These are phyloP conservation scores for Diddensiella santjacobensis DNA, from an alignment of 805 yeast species.

Conservation along the genomic window DNA sequence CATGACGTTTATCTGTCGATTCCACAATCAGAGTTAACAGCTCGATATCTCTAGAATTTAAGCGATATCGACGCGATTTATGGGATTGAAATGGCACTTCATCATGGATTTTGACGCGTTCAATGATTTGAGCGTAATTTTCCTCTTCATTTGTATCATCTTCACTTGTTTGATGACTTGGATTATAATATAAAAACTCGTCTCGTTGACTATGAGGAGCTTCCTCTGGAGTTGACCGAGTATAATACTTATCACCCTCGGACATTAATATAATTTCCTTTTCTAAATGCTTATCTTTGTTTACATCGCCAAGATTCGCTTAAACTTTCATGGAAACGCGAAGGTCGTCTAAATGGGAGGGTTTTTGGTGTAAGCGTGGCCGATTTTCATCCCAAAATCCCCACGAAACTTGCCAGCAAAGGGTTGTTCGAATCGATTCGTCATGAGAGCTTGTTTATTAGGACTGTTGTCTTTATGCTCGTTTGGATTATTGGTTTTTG, in stretches of 20 bases:
- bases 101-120: neutral
- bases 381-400: too few relatives aligned
- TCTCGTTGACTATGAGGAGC: neutral
- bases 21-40: slow-evolving; percentile 18
- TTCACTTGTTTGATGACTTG: neutral
- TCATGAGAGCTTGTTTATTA: neutral
- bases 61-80: neutral
- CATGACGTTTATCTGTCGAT: slow-evolving; percentile 18
- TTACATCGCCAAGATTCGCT: too few relatives aligned
- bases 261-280: too few relatives aligned
- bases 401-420: neutral
- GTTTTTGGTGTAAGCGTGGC: too few relatives aligned
- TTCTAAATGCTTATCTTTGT: too few relatives aligned
- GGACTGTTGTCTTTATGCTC: neutral
- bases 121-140: neutral
- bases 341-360: too few relatives aligned
- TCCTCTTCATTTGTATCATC: neutral
- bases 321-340: too few relatives aligned
- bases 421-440: neutral
- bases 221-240: neutral
- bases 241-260: neutral
- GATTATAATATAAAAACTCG: neutral
- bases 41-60: slow-evolving; percentile 15
- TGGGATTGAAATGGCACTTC: neutral
- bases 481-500: slow-evolving; percentile 3